These are phyloP conservation scores for Leccinum pachyderme DNA, from an alignment of 1,284 basidiomycete species.

Conservation along the genomic window DNA sequence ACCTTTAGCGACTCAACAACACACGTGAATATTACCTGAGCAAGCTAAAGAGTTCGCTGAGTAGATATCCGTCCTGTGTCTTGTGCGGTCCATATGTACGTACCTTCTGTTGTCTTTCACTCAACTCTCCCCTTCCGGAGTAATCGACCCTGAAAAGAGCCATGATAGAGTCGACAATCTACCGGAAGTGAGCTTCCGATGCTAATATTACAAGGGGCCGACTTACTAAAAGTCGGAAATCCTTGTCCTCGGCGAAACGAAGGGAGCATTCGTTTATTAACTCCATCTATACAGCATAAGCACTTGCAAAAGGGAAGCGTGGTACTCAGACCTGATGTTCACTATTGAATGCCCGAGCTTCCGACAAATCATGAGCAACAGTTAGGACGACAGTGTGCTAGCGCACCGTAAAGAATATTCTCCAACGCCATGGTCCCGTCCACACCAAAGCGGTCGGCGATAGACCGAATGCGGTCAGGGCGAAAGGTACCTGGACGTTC, in stretches of 20 bases:
- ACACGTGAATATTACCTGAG: constrained; percentile 45
- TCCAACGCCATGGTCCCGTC: constrained; percentile 85
- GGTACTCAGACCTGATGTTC: constrained; percentile 67
- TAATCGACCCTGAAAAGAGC: constrained; percentile 92
- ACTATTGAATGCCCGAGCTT: constrained; percentile 82
- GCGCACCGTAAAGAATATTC: constrained; percentile 77
- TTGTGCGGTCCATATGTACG: not conserved
- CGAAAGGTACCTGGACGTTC: constrained; percentile 75
- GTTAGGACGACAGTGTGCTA: not conserved
- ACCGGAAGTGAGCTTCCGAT: constrained; percentile 15
- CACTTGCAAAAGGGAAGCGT: not conserved
- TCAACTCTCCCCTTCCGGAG: constrained; percentile 88
- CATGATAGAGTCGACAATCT: constrained; percentile 96
- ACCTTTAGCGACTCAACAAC: not conserved
- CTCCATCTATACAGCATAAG: constrained; percentile 61
- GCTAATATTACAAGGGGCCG: not conserved
- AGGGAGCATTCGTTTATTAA: constrained; percentile 82
- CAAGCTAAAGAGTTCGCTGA: constrained; percentile 45
- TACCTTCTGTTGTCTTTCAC: constrained; percentile 90
- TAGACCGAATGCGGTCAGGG: constrained; percentile 84
- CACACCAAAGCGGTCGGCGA: constrained; percentile 90
- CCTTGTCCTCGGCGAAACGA: constrained; percentile 81
- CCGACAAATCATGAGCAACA: constrained; percentile 1
- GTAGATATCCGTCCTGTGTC: constrained; percentile 1
- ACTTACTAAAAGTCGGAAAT: constrained; percentile 67